Conservation (phyloP, 306 rosid species). For the Casuarina glauca region DNA sequence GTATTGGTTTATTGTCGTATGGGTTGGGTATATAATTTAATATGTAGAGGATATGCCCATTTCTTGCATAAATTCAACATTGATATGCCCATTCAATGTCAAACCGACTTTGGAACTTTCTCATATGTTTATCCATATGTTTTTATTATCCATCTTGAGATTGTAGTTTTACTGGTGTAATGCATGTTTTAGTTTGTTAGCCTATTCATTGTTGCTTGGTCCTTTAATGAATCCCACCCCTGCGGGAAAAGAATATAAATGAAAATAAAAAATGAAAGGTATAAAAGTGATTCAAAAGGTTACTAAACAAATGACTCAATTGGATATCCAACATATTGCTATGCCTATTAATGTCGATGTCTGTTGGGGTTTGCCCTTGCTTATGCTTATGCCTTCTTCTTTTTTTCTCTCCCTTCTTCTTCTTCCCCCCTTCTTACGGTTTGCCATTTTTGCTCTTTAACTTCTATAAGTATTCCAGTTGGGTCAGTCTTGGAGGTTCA, state of each 20-base stretch:
- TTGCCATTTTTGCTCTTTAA: not conserved
- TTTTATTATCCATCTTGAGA: not conserved
- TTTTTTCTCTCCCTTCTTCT: no score
- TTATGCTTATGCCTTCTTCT: no score
- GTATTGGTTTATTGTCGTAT: not conserved
- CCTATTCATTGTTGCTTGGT: not conserved
- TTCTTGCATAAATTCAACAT: not conserved
- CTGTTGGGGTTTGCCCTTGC: not conserved
- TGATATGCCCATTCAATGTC: no score
- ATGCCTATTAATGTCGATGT: not conserved
- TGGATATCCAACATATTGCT: not conserved
- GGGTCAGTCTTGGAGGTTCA: not conserved
- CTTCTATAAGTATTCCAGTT: not conserved
- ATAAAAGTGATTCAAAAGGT: not conserved
- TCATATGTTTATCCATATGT: not conserved
- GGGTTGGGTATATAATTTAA: not conserved
- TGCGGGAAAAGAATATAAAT: not conserved
- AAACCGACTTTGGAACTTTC: not conserved
- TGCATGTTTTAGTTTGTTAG: not conserved
- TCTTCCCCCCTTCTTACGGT: no score
- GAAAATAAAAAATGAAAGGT: not conserved
- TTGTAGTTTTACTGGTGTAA: not conserved
- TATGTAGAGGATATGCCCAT: not conserved
- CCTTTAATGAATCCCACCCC: not conserved
- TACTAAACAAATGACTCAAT: not conserved